phyloP scores from a whole-genome alignment of 345 rosid species.

The Pugionium cornutum region DNA sequence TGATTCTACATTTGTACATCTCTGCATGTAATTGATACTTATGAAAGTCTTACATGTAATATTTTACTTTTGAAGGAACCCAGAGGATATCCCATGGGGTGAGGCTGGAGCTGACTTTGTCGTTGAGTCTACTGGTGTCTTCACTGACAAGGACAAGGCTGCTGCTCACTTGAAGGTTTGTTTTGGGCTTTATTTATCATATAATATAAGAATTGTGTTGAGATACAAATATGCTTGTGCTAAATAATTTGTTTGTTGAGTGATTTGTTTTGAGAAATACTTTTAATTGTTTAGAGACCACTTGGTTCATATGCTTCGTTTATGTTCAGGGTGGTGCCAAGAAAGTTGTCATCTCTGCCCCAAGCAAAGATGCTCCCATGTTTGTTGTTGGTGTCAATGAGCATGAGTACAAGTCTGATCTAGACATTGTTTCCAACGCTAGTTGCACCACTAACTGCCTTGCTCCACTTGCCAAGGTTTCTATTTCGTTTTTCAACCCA shows the following conservation, averaged over 20 bases:
- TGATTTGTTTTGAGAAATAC: neutral
- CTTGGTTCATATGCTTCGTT: neutral
- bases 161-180: slow-evolving; percentile 90
- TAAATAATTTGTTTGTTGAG: too few relatives aligned
- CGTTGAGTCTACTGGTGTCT: slow-evolving; percentile 87
- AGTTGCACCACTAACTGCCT: slow-evolving; percentile 97
- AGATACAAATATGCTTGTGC: neutral
- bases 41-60: neutral
- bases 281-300: too few relatives aligned
- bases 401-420: slow-evolving; percentile 73
- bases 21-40: neutral
- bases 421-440: slow-evolving; percentile 80
- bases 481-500: neutral
- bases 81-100: slow-evolving; percentile 89
- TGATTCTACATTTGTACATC: neutral
- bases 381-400: slow-evolving; percentile 92
- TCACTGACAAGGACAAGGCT: slow-evolving; percentile 91
- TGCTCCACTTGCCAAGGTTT: slow-evolving; percentile 86
- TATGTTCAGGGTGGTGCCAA: slow-evolving; percentile 85
- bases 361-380: slow-evolving; percentile 96
- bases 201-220: too few relatives aligned
- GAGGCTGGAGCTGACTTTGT: slow-evolving; percentile 76
- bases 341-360: slow-evolving; percentile 87
- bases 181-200: neutral
- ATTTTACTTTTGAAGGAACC: slow-evolving; percentile 52